Evolutionary conservation across 148 eudicot genomes (phyloP), one percentile per base, ranked within the genome.

Genomic region (Heliamphora exappendiculata): DNA sequence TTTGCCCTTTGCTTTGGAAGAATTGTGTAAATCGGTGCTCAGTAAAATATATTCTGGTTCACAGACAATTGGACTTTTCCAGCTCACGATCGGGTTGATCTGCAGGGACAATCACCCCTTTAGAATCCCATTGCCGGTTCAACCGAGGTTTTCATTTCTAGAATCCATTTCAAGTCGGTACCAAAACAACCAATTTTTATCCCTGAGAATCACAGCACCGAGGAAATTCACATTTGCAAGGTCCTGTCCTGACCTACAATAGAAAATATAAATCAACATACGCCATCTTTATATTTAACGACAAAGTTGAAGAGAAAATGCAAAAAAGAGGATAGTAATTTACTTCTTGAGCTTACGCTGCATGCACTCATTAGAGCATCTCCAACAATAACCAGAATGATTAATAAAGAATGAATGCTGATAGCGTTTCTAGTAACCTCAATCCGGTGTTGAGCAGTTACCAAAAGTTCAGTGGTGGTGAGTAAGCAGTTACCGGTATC

Each of bases 121-220:
- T 0, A 29, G 42, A 71, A 51, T 29, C 37, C 42, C 16, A 71
- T 19, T 59, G 36, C 19, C 44, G 17, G 20, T 29, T 60, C 13
- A 16, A 73, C 11, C 1, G 44, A 44, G 5, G 13, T 45, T 9
- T 4, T 8, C 17, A 58, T 57, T 57, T 9, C 34, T 14, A 57
- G 24, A n/a, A 37, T 39, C 20, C 49, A 62, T 62, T 42, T 45
- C 55, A 31, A 9, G 42, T 19, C 57, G 45, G 57, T 1, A 44
- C 20, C 28, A 53, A 74, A 57, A 60, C 5, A 26, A 1, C 70
- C 70, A 29, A 3, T 1, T 17, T 45, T 72, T 83, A 86, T 36
- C 77, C 85, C 78, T 83, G 91, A 60, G 94, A 92, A 82, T 92
- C 97, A 71, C 97, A 92, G 75, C 82, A 85, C 26, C 82, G 86